These are phyloP conservation scores for Acanthamoeba sp. DNA, from an alignment of 208 protist species.

Conservation along the genomic window DNA sequence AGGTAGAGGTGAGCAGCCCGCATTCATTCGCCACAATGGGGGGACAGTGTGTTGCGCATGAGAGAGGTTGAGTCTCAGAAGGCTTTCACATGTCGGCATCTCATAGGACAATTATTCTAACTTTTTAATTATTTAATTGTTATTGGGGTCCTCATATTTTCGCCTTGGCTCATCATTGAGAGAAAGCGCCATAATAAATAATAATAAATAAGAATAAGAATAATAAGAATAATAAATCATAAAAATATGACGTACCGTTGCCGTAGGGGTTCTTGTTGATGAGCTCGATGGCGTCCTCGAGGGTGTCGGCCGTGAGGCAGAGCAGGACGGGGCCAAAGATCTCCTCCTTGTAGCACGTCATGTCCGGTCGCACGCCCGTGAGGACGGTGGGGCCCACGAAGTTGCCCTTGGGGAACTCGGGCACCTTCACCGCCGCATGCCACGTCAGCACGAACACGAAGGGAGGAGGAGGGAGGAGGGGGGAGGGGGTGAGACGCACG, in stretches of 20 bases:
- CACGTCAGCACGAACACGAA: not conserved
- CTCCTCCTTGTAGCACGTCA: slow-evolving; percentile 92
- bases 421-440: slow-evolving; percentile 68
- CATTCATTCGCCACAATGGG: not conserved
- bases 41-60: too few species aligned
- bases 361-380: slow-evolving; percentile 89
- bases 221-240: not conserved
- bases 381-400: slow-evolving; percentile 94
- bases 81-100: not conserved
- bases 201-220: not conserved
- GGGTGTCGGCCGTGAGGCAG: slow-evolving; percentile 86
- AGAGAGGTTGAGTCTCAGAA: not conserved
- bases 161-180: slow-evolving; percentile 33
- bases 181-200: not conserved
- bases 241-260: slow-evolving; percentile 87
- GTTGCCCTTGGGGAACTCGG: slow-evolving; percentile 91
- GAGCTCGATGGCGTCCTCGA: slow-evolving; percentile 94
- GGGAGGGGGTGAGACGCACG: not conserved
- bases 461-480: not conserved
- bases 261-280: slow-evolving; percentile 94
- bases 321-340: slow-evolving; percentile 94
- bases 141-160: slow-evolving; percentile 34
- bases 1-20: not conserved
- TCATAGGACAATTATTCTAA: not conserved
- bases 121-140: not conserved